phyloP scores from a whole-genome alignment of 331 rosid genomes.

The Quercus tomentella region DNA sequence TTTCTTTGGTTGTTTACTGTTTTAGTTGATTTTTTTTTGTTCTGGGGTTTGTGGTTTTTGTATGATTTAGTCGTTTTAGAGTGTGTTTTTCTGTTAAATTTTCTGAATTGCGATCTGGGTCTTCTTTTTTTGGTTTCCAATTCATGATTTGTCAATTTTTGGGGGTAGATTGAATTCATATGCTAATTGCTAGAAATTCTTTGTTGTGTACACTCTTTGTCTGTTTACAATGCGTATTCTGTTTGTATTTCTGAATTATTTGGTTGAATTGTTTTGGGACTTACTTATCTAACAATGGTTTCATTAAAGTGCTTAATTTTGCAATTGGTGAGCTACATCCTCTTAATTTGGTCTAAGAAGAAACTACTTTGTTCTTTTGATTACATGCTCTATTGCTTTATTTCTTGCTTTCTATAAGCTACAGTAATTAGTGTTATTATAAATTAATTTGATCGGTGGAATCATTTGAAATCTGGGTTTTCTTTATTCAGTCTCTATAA shows the following conservation, averaged over 20 bases:
- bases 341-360: neutral
- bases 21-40: neutral
- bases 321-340: neutral
- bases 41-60: conserved; percentile 3
- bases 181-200: neutral
- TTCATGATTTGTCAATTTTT: conserved; percentile 2
- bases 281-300: neutral
- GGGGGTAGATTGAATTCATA: neutral
- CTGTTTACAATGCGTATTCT: neutral
- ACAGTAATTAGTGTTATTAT: neutral
- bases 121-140: neutral
- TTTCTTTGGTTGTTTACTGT: neutral
- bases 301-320: neutral
- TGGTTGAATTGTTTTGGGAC: neutral
- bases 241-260: neutral
- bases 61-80: neutral
- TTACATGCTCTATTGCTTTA: neutral
- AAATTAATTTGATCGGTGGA: neutral
- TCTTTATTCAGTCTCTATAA: neutral
- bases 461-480: neutral
- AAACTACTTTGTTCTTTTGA: neutral
- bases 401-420: neutral
- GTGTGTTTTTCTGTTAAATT: conserved; percentile 1
- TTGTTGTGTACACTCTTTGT: neutral
- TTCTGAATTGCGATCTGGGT: neutral